These are phyloP conservation scores for Xylaria intraflava DNA, from an alignment of 495 filamentous ascomycete genomes.

Conservation along the genomic window DNA sequence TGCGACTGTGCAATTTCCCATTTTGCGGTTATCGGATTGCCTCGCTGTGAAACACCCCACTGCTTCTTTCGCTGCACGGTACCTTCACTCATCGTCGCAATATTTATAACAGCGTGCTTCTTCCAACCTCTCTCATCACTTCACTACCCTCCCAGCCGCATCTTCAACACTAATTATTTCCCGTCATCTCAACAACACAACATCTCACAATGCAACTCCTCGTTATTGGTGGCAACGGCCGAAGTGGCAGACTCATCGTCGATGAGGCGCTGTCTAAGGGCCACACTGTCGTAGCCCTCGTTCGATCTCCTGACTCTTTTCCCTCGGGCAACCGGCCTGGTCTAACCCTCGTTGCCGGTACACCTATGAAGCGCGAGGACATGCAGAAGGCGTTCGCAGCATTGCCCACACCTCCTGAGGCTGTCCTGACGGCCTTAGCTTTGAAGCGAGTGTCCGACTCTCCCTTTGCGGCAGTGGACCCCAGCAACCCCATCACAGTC, in stretches of 20 bases:
- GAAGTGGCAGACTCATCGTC: slow-evolving; percentile 37
- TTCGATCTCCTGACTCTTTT: slow-evolving; percentile 32
- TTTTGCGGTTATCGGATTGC: background rate
- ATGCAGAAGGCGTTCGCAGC: slow-evolving; percentile 30
- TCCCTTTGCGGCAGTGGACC: slow-evolving; percentile 9
- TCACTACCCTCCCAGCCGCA: background rate
- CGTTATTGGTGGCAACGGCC: slow-evolving; percentile 38
- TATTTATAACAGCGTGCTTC: no score
- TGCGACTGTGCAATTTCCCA: background rate
- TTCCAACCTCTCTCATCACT: no score
- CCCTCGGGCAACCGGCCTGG: slow-evolving; percentile 15
- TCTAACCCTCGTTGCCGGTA: slow-evolving; percentile 33
- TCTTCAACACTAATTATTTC: background rate
- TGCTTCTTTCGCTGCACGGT: no score
- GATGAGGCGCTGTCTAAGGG: slow-evolving; percentile 33
- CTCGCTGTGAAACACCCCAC: no score
- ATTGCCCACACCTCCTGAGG: slow-evolving; percentile 14
- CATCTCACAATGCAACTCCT: slow-evolving; percentile 35
- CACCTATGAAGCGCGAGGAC: slow-evolving; percentile 30
- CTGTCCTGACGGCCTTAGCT: slow-evolving; percentile 33
- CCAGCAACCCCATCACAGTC: slow-evolving; percentile 2
- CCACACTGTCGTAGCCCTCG: slow-evolving; percentile 38
- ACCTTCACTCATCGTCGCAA: no score
- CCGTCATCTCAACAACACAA: background rate
- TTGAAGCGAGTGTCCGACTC: slow-evolving; percentile 15